phyloP scores from a whole-genome alignment of 768 basidiomycete species.

The Tulasnella sp. region DNA sequence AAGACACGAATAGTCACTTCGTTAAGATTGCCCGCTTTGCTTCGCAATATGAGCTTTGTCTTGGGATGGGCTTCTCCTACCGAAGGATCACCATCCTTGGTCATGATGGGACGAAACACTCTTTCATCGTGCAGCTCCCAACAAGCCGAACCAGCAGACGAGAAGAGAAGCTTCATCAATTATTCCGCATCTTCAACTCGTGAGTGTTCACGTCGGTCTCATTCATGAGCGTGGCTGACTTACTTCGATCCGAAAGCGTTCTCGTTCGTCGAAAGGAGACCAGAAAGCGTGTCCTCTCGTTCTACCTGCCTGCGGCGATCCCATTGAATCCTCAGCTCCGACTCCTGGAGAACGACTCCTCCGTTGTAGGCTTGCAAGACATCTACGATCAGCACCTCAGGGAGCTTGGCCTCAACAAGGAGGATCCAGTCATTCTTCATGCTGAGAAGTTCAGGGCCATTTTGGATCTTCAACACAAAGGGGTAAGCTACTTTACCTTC shows the following conservation, averaged over 20 bases:
- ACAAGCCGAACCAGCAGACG: constrained; percentile 76
- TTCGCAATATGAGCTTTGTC: constrained; percentile 82
- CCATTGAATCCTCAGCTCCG: constrained; percentile 77
- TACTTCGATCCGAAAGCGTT: constrained; percentile 43
- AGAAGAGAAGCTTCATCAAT: constrained; percentile 85
- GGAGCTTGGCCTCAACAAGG: constrained; percentile 62
- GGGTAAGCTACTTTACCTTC: background rate
- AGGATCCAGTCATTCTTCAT: constrained; percentile 79
- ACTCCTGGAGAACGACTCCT: constrained; percentile 83
- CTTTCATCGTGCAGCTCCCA: constrained; percentile 87
- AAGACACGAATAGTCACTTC: constrained; percentile 88
- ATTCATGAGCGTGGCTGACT: background rate
- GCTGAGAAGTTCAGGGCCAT: constrained; percentile 66
- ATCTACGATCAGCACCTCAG: constrained; percentile 89
- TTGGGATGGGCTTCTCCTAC: constrained; percentile 79
- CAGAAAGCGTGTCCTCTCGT: constrained; percentile 80
- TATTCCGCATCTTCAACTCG: constrained; percentile 94
- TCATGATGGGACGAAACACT: constrained; percentile 77
- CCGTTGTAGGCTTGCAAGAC: constrained; percentile 84
- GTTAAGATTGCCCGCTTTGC: constrained; percentile 84
- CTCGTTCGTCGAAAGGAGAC: constrained; percentile 84
- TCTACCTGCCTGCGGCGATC: constrained; percentile 84
- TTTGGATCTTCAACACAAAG: constrained; percentile 28
- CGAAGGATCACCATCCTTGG: constrained; percentile 87
- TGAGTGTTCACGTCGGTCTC: constrained; percentile 32